These are phyloP conservation scores for Paramecium biaurelia DNA, from an alignment of 73 alveolate species.

Conservation along the genomic window DNA sequence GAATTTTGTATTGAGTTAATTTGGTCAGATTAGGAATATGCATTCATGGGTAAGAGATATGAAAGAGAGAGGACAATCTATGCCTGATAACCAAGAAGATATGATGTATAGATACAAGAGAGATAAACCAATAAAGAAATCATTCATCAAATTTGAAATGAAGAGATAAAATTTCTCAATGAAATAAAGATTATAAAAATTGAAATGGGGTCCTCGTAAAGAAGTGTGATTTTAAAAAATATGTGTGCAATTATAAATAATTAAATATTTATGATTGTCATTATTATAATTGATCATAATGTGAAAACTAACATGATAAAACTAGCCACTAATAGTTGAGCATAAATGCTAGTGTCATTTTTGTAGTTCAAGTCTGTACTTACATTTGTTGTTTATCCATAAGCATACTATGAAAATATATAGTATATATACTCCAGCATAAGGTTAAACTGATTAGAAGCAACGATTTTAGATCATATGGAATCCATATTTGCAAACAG, in stretches of 20 bases:
- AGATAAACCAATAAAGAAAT: slow-evolving; percentile 48
- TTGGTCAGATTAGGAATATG: not conserved
- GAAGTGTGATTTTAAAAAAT: not conserved
- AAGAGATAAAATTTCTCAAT: slow-evolving; percentile 7
- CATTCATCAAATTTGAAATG: slow-evolving; percentile 40
- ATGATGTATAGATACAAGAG: slow-evolving; percentile 16
- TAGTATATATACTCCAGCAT: not conserved
- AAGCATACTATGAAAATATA: not conserved
- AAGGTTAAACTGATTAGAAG: not conserved
- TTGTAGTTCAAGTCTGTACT: not conserved
- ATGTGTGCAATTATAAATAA: not conserved
- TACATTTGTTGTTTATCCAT: slow-evolving; percentile 1
- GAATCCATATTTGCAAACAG: slow-evolving; percentile 31
- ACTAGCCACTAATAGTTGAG: not conserved
- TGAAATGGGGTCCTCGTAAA: slow-evolving; percentile 54
- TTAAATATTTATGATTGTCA: not conserved
- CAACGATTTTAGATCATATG: not conserved
- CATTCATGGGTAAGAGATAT: slow-evolving; percentile 42
- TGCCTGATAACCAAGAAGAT: slow-evolving; percentile 38
- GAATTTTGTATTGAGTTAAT: not conserved
- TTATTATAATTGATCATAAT: not conserved
- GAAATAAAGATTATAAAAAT: slow-evolving; percentile 3
- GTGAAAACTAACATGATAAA: not conserved
- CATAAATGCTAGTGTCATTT: not conserved
- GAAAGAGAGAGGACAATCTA: slow-evolving; percentile 45